Base-by-base conservation (phyloP, 805 yeast genomes). In the Lipomyces spencermartinsiae region DNA sequence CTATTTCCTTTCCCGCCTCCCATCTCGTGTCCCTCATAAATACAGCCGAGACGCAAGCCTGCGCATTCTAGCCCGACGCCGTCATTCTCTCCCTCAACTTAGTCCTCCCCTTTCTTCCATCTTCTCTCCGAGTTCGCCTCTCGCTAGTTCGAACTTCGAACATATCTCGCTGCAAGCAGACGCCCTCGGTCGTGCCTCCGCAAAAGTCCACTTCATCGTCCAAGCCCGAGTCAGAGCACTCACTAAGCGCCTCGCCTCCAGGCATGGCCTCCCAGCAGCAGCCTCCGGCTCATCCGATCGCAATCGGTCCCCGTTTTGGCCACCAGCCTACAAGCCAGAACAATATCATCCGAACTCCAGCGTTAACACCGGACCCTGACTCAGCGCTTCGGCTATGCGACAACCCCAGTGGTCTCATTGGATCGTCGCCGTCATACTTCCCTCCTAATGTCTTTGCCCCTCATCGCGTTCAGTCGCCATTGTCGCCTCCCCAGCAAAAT, bases 341-440 rank as follows among this genome's bases (percentile, higher is more conserved):
- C 63, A 65, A 60, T 59, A 62, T 65, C 55, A 68, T 68, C 25
- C 61, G 71, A 51, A 66, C 71, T 7, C 71, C 71, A 22, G 33
- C 59, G 2, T 43, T 66, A 16, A 68, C 71, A 6, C 71, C 71
- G 31, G 70, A 68, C 59, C 71, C 71, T 6, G 71, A 68, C 58
- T 34, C 70, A 31, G 67, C 65, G 9, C n/a, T 66, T 43, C 62
- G 70, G 25, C 51, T 65, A n/a, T 43, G 51, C 29, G 63, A 39
- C 49, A 49, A 62, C 46, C 56, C 64, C 19, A 25, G 49, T 5
- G 19, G 59, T 9, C 34, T 61, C 59, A 61, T 59, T 9, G 64
- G 58, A 5, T 22, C 58, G 46, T 46, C 61, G 16, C 59, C 69
- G 49, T 49, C 35, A n/a, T 19, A 16, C 61, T 22, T 12, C 31